A percentile compares a stretch with the other conserved stretches of the same genome.
These are phyloP conservation scores for Trametes punicea DNA, from an alignment of 768 basidiomycete genomes.

Conservation along the genomic window DNA sequence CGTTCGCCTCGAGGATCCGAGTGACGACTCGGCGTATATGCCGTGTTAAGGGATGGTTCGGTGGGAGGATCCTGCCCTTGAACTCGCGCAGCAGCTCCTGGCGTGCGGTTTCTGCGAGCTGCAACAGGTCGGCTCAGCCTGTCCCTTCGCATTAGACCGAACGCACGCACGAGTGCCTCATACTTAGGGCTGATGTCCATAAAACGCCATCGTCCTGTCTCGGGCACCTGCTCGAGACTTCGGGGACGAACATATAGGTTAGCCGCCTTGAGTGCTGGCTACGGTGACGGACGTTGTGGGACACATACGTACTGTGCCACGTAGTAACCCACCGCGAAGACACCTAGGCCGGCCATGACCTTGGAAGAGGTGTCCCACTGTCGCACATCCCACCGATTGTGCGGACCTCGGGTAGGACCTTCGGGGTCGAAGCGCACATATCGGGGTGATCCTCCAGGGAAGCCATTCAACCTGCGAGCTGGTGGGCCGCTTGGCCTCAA, in stretches of 20 bases:
- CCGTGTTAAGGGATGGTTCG: slow-evolving; percentile 58
- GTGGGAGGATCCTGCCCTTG: slow-evolving; percentile 53
- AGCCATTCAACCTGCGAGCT: background rate
- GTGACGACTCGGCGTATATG: slow-evolving; percentile 70
- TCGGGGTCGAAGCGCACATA: slow-evolving; percentile 20
- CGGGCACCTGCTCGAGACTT: slow-evolving; percentile 81
- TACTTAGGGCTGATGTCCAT: slow-evolving; percentile 66
- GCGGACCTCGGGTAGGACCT: background rate
- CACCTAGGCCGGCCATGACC: slow-evolving; percentile 20
- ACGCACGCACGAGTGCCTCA: slow-evolving; percentile 50
- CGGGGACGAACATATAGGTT: background rate
- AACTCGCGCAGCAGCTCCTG: slow-evolving; percentile 52
- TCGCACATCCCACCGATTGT: slow-evolving; percentile 14
- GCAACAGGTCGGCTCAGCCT: background rate
- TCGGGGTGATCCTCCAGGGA: slow-evolving; percentile 7
- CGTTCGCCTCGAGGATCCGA: slow-evolving; percentile 65
- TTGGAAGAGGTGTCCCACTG: slow-evolving; percentile 14
- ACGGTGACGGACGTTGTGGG: too few relatives aligned
- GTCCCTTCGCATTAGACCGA: background rate
- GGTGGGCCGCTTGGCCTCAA: background rate
- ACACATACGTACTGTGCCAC: slow-evolving; percentile 30
- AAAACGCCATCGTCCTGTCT: slow-evolving; percentile 86
- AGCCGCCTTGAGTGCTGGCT: too few relatives aligned
- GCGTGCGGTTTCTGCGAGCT: slow-evolving; percentile 44
- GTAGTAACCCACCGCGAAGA: slow-evolving; percentile 26